A percentile compares a stretch with the other conserved stretches of the same genome.
phyloP scores from a whole-genome alignment of 345 rosid species.

The Cardiospermum halicacabum region DNA sequence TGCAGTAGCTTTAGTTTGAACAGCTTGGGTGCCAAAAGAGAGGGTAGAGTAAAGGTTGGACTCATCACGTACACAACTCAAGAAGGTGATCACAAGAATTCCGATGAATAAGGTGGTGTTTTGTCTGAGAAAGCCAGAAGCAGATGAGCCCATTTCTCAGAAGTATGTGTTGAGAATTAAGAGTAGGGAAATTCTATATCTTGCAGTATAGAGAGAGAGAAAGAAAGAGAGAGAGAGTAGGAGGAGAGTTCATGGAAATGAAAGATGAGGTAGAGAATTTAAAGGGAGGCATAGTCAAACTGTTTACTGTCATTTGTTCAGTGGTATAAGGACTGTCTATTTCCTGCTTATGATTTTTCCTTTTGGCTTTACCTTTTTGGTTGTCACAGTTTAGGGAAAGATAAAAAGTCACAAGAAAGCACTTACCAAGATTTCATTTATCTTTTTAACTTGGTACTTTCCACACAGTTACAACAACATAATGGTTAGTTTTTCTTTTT shows the following conservation, averaged over 20 bases:
- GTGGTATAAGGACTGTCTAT: slow-evolving; percentile 21
- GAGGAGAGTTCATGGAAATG: slow-evolving; percentile 29
- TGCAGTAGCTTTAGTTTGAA: slow-evolving; percentile 27
- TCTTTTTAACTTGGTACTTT: slow-evolving; percentile 7
- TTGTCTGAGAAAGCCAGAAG: slow-evolving; percentile 35
- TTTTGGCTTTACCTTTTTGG: slow-evolving; percentile 20
- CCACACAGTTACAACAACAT: slow-evolving; percentile 11
- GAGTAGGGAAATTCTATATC: slow-evolving; percentile 19
- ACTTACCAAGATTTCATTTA: slow-evolving; percentile 5
- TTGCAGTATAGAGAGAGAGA: slow-evolving; percentile 14
- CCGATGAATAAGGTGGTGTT: slow-evolving; percentile 39
- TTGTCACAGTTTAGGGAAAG: slow-evolving; percentile 12
- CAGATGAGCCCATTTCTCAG: slow-evolving; percentile 44
- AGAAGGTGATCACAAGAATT: slow-evolving; percentile 48
- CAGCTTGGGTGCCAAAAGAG: slow-evolving; percentile 28
- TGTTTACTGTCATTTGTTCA: slow-evolving; percentile 15
- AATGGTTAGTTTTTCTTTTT: neutral
- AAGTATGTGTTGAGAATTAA: slow-evolving; percentile 4
- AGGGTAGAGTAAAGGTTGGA: slow-evolving; percentile 42
- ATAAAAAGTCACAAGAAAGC: slow-evolving; percentile 32
- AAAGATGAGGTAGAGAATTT: slow-evolving; percentile 50
- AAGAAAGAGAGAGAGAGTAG: slow-evolving; percentile 34
- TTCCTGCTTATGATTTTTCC: slow-evolving; percentile 23
- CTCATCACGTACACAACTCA: slow-evolving; percentile 50
- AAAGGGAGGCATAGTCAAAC: slow-evolving; percentile 56